Base-by-base conservation (phyloP, 2,329 filamentous ascomycete genomes). In the Fusarium veterinarium region DNA sequence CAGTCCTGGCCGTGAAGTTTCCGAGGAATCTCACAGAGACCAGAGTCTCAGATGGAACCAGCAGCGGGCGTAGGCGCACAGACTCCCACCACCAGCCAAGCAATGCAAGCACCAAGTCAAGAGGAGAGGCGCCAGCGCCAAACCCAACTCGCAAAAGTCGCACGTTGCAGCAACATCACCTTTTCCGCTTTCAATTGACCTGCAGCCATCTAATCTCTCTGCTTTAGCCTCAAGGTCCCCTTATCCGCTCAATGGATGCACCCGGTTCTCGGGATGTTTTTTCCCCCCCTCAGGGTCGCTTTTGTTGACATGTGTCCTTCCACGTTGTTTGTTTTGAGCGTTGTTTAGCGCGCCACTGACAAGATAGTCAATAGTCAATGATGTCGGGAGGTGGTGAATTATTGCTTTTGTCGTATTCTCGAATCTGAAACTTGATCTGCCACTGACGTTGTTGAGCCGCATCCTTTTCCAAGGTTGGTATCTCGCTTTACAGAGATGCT, bases 371-470 rank as follows among this genome's bases (percentile, higher is more conserved):
- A 14, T 46, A 33, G n/a, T 52, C 46, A 46, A 31, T 33, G 40
- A 37, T 48, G 31, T 30, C 42, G 30, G 51, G 30, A 17, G 33
- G 25, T 31, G 9, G 33, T 20, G 20, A 14, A 30, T 28, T 23
- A 10, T 59, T 59, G 33, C 30, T 33, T 41, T 44, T 38, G 12
- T 7, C 33, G 44, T 63, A 51, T 37, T 58, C 44, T 69, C 30
- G 17, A 41, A 49, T 40, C 53, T 53, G 67, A 71, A 52, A 68
- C 60, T 56, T 49, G 58, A 51, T 59, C 60, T 70, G 53, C 58
- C 58, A 58, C 70, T 68, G 71, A 74, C 58, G 67, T 71, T 67
- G 61, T 73, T 73, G 71, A 73, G 71, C 71, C 71, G 71, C 71
- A 73, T 56, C 46, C 55, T 46, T 64, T 51, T 33, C 30, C 30